phyloP scores from a whole-genome alignment of 148 eudicot genomes.

The Dysphania ambrosioides region DNA sequence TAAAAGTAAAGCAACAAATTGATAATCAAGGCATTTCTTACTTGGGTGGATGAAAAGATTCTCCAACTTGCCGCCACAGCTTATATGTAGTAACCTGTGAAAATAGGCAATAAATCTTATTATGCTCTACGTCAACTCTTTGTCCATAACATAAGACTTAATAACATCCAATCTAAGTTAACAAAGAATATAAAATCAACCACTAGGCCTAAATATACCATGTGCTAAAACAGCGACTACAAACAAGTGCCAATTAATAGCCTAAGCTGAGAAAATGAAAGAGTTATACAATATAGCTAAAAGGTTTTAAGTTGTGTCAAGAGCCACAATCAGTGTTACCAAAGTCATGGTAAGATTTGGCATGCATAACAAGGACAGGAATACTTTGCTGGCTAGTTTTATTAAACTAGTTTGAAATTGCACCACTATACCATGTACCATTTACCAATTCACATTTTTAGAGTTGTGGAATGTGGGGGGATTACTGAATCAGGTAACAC shows the following conservation, averaged over 20 bases:
- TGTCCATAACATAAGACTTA: background rate
- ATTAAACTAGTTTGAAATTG: too few relatives aligned
- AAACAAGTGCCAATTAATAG: background rate
- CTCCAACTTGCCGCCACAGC: constrained; percentile 95
- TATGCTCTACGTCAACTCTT: background rate
- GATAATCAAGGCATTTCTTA: constrained; percentile 31
- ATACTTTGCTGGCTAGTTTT: too few relatives aligned
- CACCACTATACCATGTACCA: too few relatives aligned
- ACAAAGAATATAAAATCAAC: background rate
- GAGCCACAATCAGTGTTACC: too few relatives aligned
- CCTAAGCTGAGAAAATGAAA: background rate
- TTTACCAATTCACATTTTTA: too few relatives aligned
- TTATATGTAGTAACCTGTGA: constrained; percentile 71
- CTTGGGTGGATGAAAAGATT: constrained; percentile 88
- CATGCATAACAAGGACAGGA: too few relatives aligned
- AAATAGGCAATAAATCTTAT: constrained; percentile 20
- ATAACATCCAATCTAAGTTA: background rate
- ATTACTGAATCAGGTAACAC: too few relatives aligned
- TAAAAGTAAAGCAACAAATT: constrained; percentile 5
- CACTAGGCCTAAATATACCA: background rate
- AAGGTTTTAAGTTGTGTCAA: too few relatives aligned
- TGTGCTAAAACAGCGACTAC: background rate
- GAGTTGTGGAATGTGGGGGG: too few relatives aligned
- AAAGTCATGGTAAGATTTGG: too few relatives aligned
- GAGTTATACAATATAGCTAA: background rate